Evolutionary conservation across 805 yeast genomes (phyloP), one percentile per base, ranked within the genome.

Genomic region (Tetrapisispora namnaoensis): DNA sequence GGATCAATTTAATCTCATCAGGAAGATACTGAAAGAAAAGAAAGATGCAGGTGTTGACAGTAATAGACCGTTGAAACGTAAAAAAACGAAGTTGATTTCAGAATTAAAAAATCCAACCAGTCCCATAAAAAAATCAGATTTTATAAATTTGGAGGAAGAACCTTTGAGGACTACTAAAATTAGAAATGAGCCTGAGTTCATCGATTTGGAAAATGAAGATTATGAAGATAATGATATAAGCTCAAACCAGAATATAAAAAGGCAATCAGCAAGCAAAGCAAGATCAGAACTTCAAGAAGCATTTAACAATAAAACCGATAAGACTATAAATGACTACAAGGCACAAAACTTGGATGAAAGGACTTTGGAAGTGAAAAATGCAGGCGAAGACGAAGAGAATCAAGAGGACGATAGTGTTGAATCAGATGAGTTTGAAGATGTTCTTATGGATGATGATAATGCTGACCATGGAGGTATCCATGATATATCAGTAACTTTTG

Each of bases 1-100:
- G 37, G 69, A 65, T 45, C 59, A 65, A 46, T 65, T 65, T 51
- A 60, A 63, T 5, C 47, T 65, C 37, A 55, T 63, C 24, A 51
- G 64, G 42, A 58, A 60, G 34, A 65, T 59, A 21, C 54, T 65
- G 4, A 49, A 49, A 17, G 67, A 61, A 44, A 61, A 61, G 46
- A 48, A 24, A 14, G 34, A 49, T 38, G 28, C 37, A 14, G 43
- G 37, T 11, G 27, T 18, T 3, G 37, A 45, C n/a, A 27, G 42
- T 4, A 40, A 51, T 37, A 45, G 50, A 36, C 59, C 61, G 18
- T 41, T 53, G 39, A 55, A 56, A 52, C 51, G 57, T 44, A 48
- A 49, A 45, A 52, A 48, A 37, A 49, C 52, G 39, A 32, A 32
- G 35, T 6, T 4, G n/a, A 14, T 13, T 36, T 13, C 38, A 20